A percentile compares a stretch with the other conserved stretches of the same genome.
Conservation (phyloP, 139 green algal genomes). For the Pleodorina starrii region DNA sequence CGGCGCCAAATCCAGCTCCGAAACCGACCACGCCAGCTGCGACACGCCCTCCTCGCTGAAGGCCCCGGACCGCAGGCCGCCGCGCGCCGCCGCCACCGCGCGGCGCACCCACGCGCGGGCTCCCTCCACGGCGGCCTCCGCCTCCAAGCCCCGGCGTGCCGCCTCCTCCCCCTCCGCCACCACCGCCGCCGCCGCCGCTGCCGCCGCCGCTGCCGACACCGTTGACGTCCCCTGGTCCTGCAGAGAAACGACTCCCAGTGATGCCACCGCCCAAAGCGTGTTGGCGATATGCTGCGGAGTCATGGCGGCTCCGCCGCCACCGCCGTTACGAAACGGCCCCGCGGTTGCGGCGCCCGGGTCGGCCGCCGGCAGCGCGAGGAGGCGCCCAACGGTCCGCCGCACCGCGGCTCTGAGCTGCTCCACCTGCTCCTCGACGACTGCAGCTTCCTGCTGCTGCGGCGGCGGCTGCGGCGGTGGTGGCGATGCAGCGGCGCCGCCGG, state of each 20-base stretch:
- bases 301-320: not conserved
- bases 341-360: not conserved
- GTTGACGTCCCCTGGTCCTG: too few relatives aligned
- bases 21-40: conserved; percentile 34
- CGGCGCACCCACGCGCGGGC: not conserved
- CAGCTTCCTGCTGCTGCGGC: too few relatives aligned
- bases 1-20: conserved; percentile 14
- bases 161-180: not conserved
- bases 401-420: not conserved
- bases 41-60: conserved; percentile 34
- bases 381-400: not conserved
- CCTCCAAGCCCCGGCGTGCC: too few relatives aligned
- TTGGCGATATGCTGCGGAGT: conserved; percentile 28
- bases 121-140: not conserved
- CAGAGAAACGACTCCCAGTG: not conserved
- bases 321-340: too few relatives aligned
- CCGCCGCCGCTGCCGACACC: not conserved
- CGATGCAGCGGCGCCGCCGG: too few relatives aligned
- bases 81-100: conserved; percentile 13
- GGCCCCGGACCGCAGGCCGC: not conserved
- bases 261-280: conserved; percentile 23
- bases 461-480: too few relatives aligned
- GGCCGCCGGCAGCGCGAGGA: not conserved
- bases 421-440: too few relatives aligned
- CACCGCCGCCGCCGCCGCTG: not conserved